Conservation (phyloP, 352 stramenopile genomes). For the Phytophthora ramorum region DNA sequence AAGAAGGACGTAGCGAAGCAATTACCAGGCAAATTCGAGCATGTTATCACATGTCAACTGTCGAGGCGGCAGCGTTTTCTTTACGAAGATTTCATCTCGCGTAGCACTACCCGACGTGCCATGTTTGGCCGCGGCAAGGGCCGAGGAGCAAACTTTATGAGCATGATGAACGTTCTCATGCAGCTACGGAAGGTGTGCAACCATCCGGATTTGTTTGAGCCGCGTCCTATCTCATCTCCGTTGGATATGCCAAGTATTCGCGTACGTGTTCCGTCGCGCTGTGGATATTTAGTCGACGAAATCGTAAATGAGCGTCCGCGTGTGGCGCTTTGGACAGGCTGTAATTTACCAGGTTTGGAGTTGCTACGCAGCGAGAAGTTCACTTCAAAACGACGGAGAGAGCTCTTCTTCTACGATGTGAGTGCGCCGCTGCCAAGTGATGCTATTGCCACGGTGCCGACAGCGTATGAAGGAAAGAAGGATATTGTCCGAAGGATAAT, state of each 20-base stretch:
- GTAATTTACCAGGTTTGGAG: conserved; percentile 57
- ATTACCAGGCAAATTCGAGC: conserved; percentile 97
- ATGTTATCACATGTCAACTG: conserved; percentile 95
- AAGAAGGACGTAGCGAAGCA: conserved; percentile 99
- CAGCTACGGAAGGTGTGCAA: conserved; percentile 98
- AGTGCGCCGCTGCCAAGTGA: conserved; percentile 39
- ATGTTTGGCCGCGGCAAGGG: conserved; percentile 88
- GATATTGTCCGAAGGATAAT: conserved; percentile 48
- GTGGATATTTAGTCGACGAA: conserved; percentile 54
- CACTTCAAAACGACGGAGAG: conserved; percentile 35
- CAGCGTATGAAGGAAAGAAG: conserved; percentile 39
- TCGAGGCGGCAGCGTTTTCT: conserved; percentile 96
- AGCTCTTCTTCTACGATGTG: conserved; percentile 60
- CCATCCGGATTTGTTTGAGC: conserved; percentile 99
- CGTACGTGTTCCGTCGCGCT: conserved; percentile 42
- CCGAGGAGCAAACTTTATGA: conserved; percentile 92
- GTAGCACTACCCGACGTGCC: conserved; percentile 93
- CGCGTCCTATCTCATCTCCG: conserved; percentile 95
- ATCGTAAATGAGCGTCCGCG: conserved; percentile 41
- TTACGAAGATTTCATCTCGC: conserved; percentile 99
- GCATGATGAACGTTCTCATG: conserved; percentile 99
- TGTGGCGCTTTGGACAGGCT: conserved; percentile 48
- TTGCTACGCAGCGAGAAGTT: conserved; percentile 39
- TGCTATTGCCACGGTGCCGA: conserved; percentile 21
- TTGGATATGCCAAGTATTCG: conserved; percentile 79